phyloP scores from a whole-genome alignment of 768 basidiomycete genomes.

The Lentinula edodes region DNA sequence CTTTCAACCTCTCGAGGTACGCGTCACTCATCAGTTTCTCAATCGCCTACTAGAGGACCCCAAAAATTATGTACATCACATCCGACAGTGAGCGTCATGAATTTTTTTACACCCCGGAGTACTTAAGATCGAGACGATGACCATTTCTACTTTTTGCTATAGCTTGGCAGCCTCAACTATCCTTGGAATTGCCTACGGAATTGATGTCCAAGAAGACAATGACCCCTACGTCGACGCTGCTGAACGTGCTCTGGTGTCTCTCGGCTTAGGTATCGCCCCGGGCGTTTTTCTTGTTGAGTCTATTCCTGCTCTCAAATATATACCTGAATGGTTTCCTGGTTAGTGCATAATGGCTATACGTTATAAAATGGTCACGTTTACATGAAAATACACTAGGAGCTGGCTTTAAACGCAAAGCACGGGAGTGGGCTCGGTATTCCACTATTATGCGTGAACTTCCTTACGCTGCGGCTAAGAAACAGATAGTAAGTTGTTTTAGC shows the following conservation, averaged over 20 bases:
- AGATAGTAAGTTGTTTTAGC: slow-evolving; percentile 4
- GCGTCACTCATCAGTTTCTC: slow-evolving; percentile 18
- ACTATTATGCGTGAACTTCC: slow-evolving; percentile 9
- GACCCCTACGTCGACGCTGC: slow-evolving; percentile 20
- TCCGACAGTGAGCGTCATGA: slow-evolving; percentile 9
- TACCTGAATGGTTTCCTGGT: slow-evolving; percentile 24
- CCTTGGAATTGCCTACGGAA: slow-evolving; percentile 21
- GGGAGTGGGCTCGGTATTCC: slow-evolving; percentile 12
- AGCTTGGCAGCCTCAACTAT: slow-evolving; percentile 20
- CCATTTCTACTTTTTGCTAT: neutral
- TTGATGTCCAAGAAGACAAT: slow-evolving; percentile 15
- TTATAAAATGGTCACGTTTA: neutral
- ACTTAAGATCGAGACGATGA: too few species aligned
- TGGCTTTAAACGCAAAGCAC: slow-evolving; percentile 24
- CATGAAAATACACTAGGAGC: slow-evolving; percentile 17
- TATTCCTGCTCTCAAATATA: slow-evolving; percentile 17
- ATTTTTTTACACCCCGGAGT: too few species aligned
- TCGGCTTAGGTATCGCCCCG: slow-evolving; percentile 10
- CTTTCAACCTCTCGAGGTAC: slow-evolving; percentile 17
- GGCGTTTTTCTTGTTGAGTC: slow-evolving; percentile 16
- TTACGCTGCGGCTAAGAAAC: slow-evolving; percentile 10
- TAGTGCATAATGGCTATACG: neutral
- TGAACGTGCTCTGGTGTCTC: slow-evolving; percentile 12
- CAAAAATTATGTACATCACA: slow-evolving; percentile 11
- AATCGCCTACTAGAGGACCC: slow-evolving; percentile 15